phyloP scores from a whole-genome alignment of 805 yeast genomes.

The Starmerella tilneyi region DNA sequence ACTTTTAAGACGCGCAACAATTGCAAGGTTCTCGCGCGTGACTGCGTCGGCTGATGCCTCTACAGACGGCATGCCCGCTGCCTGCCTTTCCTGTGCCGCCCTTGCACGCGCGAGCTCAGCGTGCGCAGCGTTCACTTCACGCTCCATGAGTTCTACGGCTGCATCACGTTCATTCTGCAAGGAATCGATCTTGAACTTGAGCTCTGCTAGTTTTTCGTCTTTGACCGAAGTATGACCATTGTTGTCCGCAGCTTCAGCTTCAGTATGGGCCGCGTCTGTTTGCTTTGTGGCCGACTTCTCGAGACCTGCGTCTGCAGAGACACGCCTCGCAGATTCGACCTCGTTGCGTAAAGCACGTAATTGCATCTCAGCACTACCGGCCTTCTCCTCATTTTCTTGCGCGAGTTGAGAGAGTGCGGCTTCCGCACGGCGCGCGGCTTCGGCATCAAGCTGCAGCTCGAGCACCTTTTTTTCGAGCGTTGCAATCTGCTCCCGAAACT shows the following conservation, averaged over 20 bases:
- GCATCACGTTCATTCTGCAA: conserved; percentile 13
- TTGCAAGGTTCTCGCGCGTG: conserved; percentile 5
- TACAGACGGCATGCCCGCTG: background rate
- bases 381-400: conserved; percentile 27
- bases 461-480: conserved; percentile 24
- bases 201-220: conserved; percentile 2
- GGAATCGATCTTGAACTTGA: conserved; percentile 13
- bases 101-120: conserved; percentile 1
- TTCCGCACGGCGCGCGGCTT: conserved; percentile 28
- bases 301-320: background rate
- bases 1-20: conserved; percentile 22
- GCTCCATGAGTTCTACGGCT: background rate
- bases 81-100: background rate
- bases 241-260: no score
- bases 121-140: conserved; percentile 8
- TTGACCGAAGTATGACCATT: no score
- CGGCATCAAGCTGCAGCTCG: conserved; percentile 24
- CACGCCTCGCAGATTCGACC: background rate
- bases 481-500: conserved; percentile 26
- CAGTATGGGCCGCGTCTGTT: no score
- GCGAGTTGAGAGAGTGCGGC: conserved; percentile 30
- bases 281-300: background rate
- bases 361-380: conserved; percentile 23
- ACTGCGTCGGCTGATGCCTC: conserved; percentile 4
- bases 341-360: conserved; percentile 8